These are phyloP conservation scores for Rugonectria rugulosa DNA, from an alignment of 2,329 filamentous ascomycete genomes.

Conservation along the genomic window DNA sequence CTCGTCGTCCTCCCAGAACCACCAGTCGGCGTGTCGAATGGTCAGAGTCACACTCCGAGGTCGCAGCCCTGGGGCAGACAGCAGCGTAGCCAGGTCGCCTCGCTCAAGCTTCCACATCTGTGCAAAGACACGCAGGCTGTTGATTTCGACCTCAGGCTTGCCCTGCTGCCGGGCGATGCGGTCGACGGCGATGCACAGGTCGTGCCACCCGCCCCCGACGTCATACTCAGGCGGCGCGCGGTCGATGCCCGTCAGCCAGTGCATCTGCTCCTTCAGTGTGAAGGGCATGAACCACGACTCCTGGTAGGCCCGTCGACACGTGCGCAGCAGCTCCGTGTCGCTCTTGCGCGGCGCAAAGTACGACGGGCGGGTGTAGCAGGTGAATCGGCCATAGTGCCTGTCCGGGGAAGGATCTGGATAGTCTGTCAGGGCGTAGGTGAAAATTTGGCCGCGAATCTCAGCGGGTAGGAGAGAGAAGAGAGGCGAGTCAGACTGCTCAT, in stretches of 20 bases:
- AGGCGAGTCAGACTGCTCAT: slow-evolving; percentile 28
- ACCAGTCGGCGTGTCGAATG: slow-evolving; percentile 59
- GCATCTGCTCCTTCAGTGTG: slow-evolving; percentile 46
- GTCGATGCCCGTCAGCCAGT: slow-evolving; percentile 44
- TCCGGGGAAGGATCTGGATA: slow-evolving; percentile 43
- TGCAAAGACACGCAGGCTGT: slow-evolving; percentile 50
- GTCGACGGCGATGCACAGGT: slow-evolving; percentile 19
- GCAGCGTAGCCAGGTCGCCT: slow-evolving; percentile 35
- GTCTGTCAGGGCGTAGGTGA: slow-evolving; percentile 48
- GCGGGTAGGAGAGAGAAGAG: slow-evolving; percentile 52
- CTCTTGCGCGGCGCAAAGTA: slow-evolving; percentile 48
- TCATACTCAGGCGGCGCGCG: slow-evolving; percentile 42
- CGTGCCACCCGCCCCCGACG: not conserved
- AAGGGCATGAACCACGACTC: slow-evolving; percentile 55
- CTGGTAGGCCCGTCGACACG: slow-evolving; percentile 51
- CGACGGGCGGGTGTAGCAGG: slow-evolving; percentile 51
- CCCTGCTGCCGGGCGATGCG: slow-evolving; percentile 32
- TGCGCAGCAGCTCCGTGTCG: slow-evolving; percentile 49
- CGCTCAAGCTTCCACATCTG: slow-evolving; percentile 51
- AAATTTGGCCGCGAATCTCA: slow-evolving; percentile 59
- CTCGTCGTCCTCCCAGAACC: slow-evolving; percentile 51
- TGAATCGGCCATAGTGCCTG: slow-evolving; percentile 37
- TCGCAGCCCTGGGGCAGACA: slow-evolving; percentile 39
- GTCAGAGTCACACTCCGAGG: slow-evolving; percentile 52
- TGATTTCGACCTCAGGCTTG: slow-evolving; percentile 36